phyloP scores from a whole-genome alignment of 2,329 filamentous ascomycete species.

The Sporothrix dimorphospora region DNA sequence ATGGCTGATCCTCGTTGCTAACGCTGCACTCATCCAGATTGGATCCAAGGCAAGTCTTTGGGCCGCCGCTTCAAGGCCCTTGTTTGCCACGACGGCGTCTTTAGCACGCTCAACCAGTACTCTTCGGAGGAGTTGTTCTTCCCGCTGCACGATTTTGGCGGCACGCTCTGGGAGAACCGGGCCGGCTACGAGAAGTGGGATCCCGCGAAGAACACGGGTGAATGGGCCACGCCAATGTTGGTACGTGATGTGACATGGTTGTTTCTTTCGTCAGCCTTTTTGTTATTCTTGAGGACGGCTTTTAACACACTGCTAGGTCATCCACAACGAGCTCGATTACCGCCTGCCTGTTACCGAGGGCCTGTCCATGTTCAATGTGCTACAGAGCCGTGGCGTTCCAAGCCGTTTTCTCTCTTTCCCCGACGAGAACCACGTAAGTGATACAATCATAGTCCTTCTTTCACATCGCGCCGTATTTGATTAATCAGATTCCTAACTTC shows the following conservation, averaged over 20 bases:
- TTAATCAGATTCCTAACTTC: neutral
- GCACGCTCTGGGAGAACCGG: slow-evolving; percentile 63
- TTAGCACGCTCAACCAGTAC: slow-evolving; percentile 69
- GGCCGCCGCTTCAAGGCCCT: slow-evolving; percentile 85
- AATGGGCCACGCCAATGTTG: slow-evolving; percentile 87
- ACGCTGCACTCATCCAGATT: slow-evolving; percentile 52
- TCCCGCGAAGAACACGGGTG: slow-evolving; percentile 61
- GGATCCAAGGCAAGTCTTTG: slow-evolving; percentile 86
- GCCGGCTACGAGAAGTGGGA: slow-evolving; percentile 71
- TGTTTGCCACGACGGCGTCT: slow-evolving; percentile 86
- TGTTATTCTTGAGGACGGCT: neutral
- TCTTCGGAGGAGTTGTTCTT: slow-evolving; percentile 72
- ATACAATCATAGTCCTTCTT: slow-evolving; percentile 48
- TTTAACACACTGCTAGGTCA: slow-evolving; percentile 45
- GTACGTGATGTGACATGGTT: slow-evolving; percentile 6
- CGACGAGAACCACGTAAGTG: slow-evolving; percentile 63
- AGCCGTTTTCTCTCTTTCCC: slow-evolving; percentile 82
- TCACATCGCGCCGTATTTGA: neutral
- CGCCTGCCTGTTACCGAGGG: slow-evolving; percentile 84
- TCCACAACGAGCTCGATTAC: slow-evolving; percentile 91
- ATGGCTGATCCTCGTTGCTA: neutral
- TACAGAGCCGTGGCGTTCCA: slow-evolving; percentile 74
- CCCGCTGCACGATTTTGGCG: slow-evolving; percentile 68
- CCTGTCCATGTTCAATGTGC: slow-evolving; percentile 79
- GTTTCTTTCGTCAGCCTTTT: neutral